These are phyloP conservation scores for Taphrina pruni DNA, from an alignment of 1,139 yeast genomes.

Conservation along the genomic window DNA sequence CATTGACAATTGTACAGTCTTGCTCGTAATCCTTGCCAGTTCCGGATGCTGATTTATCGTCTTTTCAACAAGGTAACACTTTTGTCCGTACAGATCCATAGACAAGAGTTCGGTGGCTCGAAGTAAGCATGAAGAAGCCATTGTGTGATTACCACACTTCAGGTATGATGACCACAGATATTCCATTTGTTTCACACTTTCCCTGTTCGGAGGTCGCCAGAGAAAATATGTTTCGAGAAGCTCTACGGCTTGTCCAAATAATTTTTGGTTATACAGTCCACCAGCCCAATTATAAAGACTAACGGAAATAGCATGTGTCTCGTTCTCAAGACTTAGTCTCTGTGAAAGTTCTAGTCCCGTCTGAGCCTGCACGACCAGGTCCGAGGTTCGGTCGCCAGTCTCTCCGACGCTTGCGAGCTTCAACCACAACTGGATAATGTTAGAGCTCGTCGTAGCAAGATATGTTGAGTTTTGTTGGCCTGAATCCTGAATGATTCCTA, in stretches of 20 bases:
- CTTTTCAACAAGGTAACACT: background rate
- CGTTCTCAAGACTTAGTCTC: background rate
- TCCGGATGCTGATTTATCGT: background rate
- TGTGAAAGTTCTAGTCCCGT: background rate
- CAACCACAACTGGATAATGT: background rate
- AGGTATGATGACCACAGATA: conserved; percentile 31
- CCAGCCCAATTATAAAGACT: conserved; percentile 21
- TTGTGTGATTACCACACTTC: background rate
- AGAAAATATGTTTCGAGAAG: conserved; percentile 8
- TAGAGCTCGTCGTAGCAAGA: background rate
- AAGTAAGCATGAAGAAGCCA: conserved; percentile 21
- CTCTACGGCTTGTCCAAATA: conserved; percentile 1
- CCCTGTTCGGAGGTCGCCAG: background rate
- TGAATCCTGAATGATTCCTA: background rate
- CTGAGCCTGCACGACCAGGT: background rate
- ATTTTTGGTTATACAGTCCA: conserved; percentile 2
- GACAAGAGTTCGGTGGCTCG: background rate
- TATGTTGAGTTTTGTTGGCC: background rate
- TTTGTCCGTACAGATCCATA: background rate
- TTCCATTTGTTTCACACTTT: conserved; percentile 19
- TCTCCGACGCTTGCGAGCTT: conserved; percentile 1
- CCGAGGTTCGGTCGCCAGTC: background rate
- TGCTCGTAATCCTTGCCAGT: background rate
- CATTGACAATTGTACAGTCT: conserved; percentile 5
- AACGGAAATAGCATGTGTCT: conserved; percentile 1